phyloP scores from a whole-genome alignment of 148 eudicot genomes.

The Camellia lanceoleosa region DNA sequence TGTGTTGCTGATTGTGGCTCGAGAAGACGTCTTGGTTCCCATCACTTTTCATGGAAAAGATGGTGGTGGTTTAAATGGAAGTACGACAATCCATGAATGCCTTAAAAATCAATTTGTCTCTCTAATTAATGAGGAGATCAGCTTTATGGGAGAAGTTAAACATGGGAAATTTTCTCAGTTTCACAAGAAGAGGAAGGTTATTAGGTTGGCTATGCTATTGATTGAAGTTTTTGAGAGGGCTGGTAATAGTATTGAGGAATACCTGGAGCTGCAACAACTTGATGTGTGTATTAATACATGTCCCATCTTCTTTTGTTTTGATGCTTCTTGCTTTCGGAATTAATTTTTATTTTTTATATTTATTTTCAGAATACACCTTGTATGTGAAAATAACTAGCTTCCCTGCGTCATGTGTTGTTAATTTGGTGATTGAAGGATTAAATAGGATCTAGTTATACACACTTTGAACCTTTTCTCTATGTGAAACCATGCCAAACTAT shows the following conservation, averaged over 20 bases:
- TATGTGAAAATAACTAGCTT: no score
- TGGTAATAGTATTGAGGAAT: neutral
- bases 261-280: neutral
- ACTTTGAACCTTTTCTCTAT: neutral
- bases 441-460: no score
- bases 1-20: no score
- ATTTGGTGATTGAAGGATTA: no score
- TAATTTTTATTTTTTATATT: no score
- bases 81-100: neutral
- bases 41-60: neutral
- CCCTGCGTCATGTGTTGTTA: no score
- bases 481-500: neutral
- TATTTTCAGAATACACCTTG: no score
- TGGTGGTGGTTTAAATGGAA: neutral
- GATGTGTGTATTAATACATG: neutral
- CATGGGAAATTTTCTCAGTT: neutral
- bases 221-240: neutral
- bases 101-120: neutral
- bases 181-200: neutral
- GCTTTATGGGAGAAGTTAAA: neutral
- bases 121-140: neutral
- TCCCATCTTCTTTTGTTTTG: no score
- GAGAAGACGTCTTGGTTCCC: neutral
- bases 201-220: neutral
- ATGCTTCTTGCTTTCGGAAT: neutral